Evolutionary conservation across 345 rosid genomes (phyloP), one percentile per base, ranked within the genome.

Genomic region (Litchi chinensis): DNA sequence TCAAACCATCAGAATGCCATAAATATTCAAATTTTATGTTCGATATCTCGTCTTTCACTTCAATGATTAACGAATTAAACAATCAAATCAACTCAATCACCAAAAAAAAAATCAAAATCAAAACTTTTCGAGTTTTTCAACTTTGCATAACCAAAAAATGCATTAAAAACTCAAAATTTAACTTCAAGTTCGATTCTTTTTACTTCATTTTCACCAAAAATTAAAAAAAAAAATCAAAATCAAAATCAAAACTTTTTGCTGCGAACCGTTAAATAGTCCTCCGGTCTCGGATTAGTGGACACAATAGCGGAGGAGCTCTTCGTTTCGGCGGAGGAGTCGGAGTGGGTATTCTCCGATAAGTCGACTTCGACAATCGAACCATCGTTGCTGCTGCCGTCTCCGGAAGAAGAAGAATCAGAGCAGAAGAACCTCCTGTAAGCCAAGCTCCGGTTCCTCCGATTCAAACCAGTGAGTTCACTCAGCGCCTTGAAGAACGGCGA

Each of bases 241-340:
- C 1, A 71, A 71, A 56, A 70, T 11, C 5, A 54, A 5, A 56
- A 52, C 8, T 12, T 54, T 66, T 70, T 46, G 28, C 16, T 39
- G 76, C 92, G 28, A 71, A 97, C 99, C 93, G 93, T 89, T 68
- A 91, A 87, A 82, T 91, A 97, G 86, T 97, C 99, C 79, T 97
- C 98, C 0, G 92, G 98, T 40, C 93, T 87, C 46, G 97, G 97
- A 54, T 83, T 79, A 37, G 96, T 89, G 1, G 98, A 80, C 48
- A 97, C 94, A 48, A 97, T 93, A 41, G 98, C 98, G 1, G 98
- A 93, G 4, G 94, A 89, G 32, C 86, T 83, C 79, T 91, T 92
- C n/a, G 87, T 12, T 24, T 88, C 97, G 13, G 82, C 65, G 3
- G 70, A 85, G 12, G 52, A 46, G 10, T 86, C 93, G 9, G 88